Percentiles rank a stretch among this genome's conserved stretches.
phyloP scores from a whole-genome alignment of 2,329 filamentous ascomycete species.

The Aspergillus neotritici region DNA sequence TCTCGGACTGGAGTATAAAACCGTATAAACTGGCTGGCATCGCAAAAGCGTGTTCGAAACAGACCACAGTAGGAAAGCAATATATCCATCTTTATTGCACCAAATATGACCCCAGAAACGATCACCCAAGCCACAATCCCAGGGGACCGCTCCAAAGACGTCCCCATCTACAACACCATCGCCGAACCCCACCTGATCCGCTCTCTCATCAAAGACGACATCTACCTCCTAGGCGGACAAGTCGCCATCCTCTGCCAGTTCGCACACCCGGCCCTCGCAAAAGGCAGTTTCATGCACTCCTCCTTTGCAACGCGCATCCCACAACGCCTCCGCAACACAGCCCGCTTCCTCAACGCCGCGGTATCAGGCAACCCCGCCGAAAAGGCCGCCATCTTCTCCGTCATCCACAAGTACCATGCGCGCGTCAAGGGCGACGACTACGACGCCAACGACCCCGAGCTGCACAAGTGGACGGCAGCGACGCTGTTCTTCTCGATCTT shows the following conservation, averaged over 20 bases:
- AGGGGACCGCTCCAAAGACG: background rate
- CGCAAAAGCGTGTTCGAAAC: too few species aligned
- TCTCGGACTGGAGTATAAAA: too few species aligned
- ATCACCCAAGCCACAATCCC: too few species aligned
- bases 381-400: constrained; percentile 22
- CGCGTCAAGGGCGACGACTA: constrained; percentile 22
- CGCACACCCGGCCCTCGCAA: constrained; percentile 21
- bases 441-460: constrained; percentile 23
- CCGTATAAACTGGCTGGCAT: too few species aligned
- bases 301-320: constrained; percentile 21
- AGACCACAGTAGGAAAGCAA: too few species aligned
- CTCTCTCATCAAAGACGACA: constrained; percentile 4
- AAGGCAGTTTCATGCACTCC: constrained; percentile 22
- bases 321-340: constrained; percentile 21
- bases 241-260: constrained; percentile 24
- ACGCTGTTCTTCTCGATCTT: constrained; percentile 23
- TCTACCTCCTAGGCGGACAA: constrained; percentile 11
- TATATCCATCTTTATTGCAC: too few species aligned
- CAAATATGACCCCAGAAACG: too few species aligned
- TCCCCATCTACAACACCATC: constrained; percentile 4
- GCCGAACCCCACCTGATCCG: constrained; percentile 2
- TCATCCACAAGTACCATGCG: constrained; percentile 21
- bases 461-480: constrained; percentile 27
- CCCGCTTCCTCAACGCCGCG: constrained; percentile 22
- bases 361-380: constrained; percentile 20